These are phyloP conservation scores for Phyllosticta capitalensis DNA, from an alignment of 2,329 filamentous ascomycete species.

Conservation along the genomic window DNA sequence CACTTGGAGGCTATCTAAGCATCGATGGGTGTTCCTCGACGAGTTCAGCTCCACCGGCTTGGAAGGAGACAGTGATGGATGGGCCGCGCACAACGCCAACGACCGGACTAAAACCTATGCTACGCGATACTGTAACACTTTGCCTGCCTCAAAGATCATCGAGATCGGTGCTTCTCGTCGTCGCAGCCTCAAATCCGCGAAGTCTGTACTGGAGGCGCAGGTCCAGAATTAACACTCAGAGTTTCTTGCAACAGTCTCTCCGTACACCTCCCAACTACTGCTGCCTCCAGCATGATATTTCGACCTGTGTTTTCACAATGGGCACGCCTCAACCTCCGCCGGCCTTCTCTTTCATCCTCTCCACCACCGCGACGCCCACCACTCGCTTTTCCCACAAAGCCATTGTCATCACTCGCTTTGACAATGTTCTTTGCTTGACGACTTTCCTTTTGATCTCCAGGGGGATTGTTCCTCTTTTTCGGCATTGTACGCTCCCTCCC, in stretches of 20 bases:
- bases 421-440: background rate
- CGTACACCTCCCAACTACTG: background rate
- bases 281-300: background rate
- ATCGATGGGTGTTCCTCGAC: no score
- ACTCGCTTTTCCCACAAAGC: background rate
- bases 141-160: no score
- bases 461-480: background rate
- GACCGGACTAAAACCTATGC: no score
- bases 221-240: background rate
- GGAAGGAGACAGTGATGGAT: no score
- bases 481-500: background rate
- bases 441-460: no score
- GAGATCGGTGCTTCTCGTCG: no score
- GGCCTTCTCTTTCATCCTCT: background rate
- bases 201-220: background rate
- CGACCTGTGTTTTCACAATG: background rate
- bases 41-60: no score
- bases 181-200: no score
- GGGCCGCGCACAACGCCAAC: no score
- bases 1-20: no score
- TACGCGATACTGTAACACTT: no score
- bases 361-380: background rate
- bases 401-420: background rate
- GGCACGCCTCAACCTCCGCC: background rate
- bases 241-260: background rate